Conservation (phyloP, 164 flowering plant genomes). For the Hamamelis virginiana region DNA sequence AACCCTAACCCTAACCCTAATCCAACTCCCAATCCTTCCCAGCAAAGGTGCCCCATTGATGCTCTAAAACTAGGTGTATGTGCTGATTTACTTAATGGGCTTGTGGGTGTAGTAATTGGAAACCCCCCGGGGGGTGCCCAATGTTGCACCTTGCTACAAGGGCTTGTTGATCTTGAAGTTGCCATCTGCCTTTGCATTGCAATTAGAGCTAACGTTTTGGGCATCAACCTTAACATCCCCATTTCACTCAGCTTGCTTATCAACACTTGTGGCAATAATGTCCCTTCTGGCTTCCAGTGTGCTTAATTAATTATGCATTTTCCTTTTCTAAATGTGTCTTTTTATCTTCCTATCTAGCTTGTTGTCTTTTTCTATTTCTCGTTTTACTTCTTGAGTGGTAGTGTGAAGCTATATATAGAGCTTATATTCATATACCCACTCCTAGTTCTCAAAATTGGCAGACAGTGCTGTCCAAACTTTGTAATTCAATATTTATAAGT, state of each 20-base stretch:
- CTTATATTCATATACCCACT: no score
- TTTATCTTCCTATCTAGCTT: no score
- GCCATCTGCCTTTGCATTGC: conserved; percentile 50
- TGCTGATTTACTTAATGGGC: conserved; percentile 36
- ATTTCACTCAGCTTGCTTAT: conserved; percentile 38
- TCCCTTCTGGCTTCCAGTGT: conserved; percentile 39
- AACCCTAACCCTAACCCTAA: conserved; percentile 15
- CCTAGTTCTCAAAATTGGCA: no score
- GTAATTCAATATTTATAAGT: no score
- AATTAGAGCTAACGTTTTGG: conserved; percentile 43
- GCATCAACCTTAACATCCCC: conserved; percentile 42
- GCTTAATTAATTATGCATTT: no score
- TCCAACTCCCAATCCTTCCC: no score
- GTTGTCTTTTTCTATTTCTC: no score
- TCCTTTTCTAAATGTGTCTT: no score
- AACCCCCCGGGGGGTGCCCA: conserved; percentile 30
- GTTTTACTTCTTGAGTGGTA: no score
- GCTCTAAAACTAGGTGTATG: conserved; percentile 42
- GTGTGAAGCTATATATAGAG: no score
- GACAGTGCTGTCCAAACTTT: no score
- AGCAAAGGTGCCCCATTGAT: conserved; percentile 38
- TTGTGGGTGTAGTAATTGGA: conserved; percentile 27
- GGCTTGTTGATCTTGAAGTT: conserved; percentile 47
- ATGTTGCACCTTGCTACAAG: conserved; percentile 35
- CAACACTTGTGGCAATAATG: conserved; percentile 31